Conservation (phyloP, 768 basidiomycete species). For the Termitomyces heimii region DNA sequence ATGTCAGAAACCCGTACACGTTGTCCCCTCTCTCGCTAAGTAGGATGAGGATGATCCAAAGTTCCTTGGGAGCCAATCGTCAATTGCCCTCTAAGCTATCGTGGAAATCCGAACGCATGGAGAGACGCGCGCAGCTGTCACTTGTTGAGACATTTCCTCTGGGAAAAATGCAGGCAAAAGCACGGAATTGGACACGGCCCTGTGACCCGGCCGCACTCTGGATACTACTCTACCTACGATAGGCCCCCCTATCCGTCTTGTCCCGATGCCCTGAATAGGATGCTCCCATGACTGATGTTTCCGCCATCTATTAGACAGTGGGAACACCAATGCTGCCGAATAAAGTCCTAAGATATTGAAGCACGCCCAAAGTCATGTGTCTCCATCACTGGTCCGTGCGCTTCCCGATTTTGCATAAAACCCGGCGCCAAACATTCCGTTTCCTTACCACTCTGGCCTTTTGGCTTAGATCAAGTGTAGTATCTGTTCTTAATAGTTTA, state of each 20-base stretch:
- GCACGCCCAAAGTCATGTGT: too few species aligned
- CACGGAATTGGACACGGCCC: background rate
- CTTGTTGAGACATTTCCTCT: slow-evolving; percentile 10
- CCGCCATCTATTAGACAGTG: background rate
- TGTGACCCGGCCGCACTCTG: slow-evolving; percentile 2
- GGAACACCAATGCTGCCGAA: background rate
- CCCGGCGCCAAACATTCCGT: background rate
- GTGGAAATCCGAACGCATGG: slow-evolving; percentile 4
- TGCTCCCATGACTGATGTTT: slow-evolving; percentile 8
- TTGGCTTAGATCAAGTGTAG: slow-evolving; percentile 98
- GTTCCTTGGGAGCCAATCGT: background rate
- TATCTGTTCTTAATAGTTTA: slow-evolving; percentile 92
- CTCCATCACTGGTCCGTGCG: slow-evolving; percentile 1
- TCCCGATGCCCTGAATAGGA: slow-evolving; percentile 3
- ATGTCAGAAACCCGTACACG: background rate
- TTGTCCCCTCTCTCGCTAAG: background rate
- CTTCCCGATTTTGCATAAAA: background rate
- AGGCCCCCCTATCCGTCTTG: background rate
- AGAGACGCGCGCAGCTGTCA: slow-evolving; percentile 2
- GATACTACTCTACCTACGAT: background rate
- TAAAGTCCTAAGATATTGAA: background rate
- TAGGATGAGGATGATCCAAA: slow-evolving; percentile 3
- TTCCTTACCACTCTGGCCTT: slow-evolving; percentile 81
- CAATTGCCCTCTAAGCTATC: background rate
- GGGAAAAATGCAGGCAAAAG: background rate